Percentiles rank a stretch among this genome's conserved stretches.
Evolutionary conservation across 106 monocot genomes (phyloP).

Genomic region (Vanilla planifolia): DNA sequence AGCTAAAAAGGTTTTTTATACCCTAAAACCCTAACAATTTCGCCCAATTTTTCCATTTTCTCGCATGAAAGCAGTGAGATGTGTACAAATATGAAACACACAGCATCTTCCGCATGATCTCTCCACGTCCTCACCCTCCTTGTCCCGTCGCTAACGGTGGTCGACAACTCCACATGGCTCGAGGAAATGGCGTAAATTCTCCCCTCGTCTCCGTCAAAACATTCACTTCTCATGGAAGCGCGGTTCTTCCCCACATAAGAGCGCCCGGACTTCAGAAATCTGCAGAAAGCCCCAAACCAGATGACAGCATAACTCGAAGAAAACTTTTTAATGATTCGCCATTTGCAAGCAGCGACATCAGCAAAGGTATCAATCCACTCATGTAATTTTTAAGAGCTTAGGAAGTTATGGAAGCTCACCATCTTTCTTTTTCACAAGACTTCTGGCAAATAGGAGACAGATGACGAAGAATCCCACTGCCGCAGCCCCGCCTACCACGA

Average conservation of each 20-base stretch:
- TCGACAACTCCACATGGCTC: conserved; percentile 9
- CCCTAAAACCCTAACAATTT: too few species aligned
- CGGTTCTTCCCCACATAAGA: neutral
- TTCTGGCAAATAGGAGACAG: conserved; percentile 77
- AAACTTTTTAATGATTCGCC: neutral
- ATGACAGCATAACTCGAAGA: neutral
- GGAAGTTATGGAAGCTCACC: conserved; percentile 26
- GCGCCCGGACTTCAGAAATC: neutral
- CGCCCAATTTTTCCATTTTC: too few species aligned
- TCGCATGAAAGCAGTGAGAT: too few species aligned
- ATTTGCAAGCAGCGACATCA: neutral
- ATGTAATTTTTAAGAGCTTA: neutral
- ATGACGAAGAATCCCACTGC: conserved; percentile 83
- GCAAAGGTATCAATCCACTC: neutral
- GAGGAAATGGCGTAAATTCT: neutral
- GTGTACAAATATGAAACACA: too few species aligned
- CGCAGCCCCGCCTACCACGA: conserved; percentile 87
- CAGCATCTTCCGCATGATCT: too few species aligned
- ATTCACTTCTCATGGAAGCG: neutral
- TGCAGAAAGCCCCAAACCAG: neutral
- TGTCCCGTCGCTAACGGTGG: neutral
- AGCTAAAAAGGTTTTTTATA: too few species aligned
- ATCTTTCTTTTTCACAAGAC: conserved; percentile 69
- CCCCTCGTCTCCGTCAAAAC: conserved; percentile 1
- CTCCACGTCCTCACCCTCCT: neutral